Percentiles rank a stretch among this genome's conserved stretches.
phyloP scores from a whole-genome alignment of 1,284 basidiomycete species.

The Sutorius eximius region DNA sequence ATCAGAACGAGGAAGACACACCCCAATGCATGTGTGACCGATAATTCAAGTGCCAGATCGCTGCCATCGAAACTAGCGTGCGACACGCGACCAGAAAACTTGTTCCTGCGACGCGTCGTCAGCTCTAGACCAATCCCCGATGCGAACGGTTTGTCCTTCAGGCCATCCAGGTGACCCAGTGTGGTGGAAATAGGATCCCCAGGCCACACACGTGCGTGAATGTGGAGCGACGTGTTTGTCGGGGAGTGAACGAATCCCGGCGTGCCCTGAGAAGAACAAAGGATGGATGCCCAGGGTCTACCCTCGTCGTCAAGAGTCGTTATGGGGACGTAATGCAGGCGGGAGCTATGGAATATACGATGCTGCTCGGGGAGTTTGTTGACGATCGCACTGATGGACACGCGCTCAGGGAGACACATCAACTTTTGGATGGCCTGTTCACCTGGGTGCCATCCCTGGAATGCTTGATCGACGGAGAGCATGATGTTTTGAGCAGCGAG shows the following conservation, averaged over 20 bases:
- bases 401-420: slow-evolving; percentile 27
- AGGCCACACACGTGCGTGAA: slow-evolving; percentile 49
- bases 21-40: slow-evolving; percentile 60
- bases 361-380: slow-evolving; percentile 38
- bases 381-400: slow-evolving; percentile 29
- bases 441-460: slow-evolving; percentile 40
- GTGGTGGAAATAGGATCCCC: slow-evolving; percentile 56
- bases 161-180: slow-evolving; percentile 16
- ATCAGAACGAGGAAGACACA: slow-evolving; percentile 21
- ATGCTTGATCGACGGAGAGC: slow-evolving; percentile 13
- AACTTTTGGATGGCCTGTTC: slow-evolving; percentile 36
- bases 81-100: slow-evolving; percentile 52
- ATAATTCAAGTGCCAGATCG: slow-evolving; percentile 31
- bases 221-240: slow-evolving; percentile 40
- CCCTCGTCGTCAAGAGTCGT: slow-evolving; percentile 38
- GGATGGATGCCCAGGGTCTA: slow-evolving; percentile 42
- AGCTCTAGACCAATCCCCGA: slow-evolving; percentile 64
- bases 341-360: slow-evolving; percentile 36
- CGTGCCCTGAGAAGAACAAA: slow-evolving; percentile 33
- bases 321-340: slow-evolving; percentile 41
- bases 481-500: background rate
- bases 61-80: slow-evolving; percentile 27
- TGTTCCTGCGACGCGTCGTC: slow-evolving; percentile 56
- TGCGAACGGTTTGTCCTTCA: slow-evolving; percentile 34
- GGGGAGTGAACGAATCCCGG: slow-evolving; percentile 47